Evolutionary conservation across 148 eudicot genomes (phyloP).

Genomic region (Silene conica): DNA sequence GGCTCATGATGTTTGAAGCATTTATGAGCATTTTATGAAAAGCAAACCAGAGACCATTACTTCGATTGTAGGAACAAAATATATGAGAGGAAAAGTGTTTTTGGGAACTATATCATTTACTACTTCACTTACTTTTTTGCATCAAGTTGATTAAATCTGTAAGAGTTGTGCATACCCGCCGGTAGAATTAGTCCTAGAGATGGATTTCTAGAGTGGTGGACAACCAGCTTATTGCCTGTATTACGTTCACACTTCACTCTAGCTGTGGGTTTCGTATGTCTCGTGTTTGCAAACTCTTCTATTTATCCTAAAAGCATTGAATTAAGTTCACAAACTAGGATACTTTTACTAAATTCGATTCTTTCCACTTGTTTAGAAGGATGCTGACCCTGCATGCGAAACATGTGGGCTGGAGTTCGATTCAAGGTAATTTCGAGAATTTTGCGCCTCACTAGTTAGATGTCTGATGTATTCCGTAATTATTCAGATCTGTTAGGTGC

Average conservation of each 20-base stretch:
- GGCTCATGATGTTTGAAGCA: not conserved
- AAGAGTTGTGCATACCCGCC: not conserved
- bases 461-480: not conserved
- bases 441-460: not conserved
- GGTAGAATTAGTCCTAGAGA: not conserved
- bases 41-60: not conserved
- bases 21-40: not conserved
- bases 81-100: too few species aligned
- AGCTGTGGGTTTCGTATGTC: not conserved
- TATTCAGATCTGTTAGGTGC: slow-evolving; percentile 5
- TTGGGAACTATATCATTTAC: not conserved
- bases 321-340: not conserved
- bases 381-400: slow-evolving; percentile 54
- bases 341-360: not conserved
- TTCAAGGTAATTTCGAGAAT: slow-evolving; percentile 52
- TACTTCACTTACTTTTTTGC: not conserved
- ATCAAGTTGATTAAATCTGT: not conserved
- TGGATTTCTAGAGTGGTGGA: not conserved
- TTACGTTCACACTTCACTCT: not conserved
- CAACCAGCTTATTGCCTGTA: too few species aligned
- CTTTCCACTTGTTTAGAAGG: slow-evolving; percentile 35
- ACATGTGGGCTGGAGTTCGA: slow-evolving; percentile 81
- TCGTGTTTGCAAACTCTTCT: not conserved
- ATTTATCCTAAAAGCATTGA: not conserved
- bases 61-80: not conserved